phyloP scores from a whole-genome alignment of 2,329 filamentous ascomycete species.

The Fusarium newnesense region DNA sequence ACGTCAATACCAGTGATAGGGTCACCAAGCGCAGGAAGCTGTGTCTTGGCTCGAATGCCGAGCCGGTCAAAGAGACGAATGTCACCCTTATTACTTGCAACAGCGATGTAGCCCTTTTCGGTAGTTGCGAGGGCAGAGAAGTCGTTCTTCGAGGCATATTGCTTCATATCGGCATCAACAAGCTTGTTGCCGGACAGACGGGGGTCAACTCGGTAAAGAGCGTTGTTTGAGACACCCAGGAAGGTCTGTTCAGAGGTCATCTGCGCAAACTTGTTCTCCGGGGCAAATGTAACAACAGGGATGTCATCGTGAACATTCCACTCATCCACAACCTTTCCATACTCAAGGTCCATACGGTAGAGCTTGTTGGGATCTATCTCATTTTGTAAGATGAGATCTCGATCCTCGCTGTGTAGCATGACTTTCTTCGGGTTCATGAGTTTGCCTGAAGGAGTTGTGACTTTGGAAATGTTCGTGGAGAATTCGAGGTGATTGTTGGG shows the following conservation, averaged over 20 bases:
- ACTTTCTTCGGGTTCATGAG: conserved; percentile 95
- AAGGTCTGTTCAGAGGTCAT: conserved; percentile 97
- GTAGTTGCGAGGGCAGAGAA: conserved; percentile 96
- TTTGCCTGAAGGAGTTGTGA: conserved; percentile 86
- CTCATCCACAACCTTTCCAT: conserved; percentile 97
- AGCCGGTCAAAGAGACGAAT: conserved; percentile 96
- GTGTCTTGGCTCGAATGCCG: conserved; percentile 96
- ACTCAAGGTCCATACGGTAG: conserved; percentile 97
- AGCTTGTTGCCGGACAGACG: conserved; percentile 91
- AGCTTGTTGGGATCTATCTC: conserved; percentile 85
- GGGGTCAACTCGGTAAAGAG: conserved; percentile 92
- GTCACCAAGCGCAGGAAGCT: conserved; percentile 94
- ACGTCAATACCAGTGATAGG: conserved; percentile 95
- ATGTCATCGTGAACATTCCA: conserved; percentile 99
- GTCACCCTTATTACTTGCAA: conserved; percentile 97
- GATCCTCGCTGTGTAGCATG: conserved; percentile 92
- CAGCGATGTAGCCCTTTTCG: conserved; percentile 95
- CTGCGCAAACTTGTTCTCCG: conserved; percentile 97
- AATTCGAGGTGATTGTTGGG: conserved; percentile 93
- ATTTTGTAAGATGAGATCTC: conserved; percentile 90
- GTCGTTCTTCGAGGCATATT: conserved; percentile 96
- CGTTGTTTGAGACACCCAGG: conserved; percentile 90
- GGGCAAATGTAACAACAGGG: conserved; percentile 88
- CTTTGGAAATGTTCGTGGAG: conserved; percentile 95
- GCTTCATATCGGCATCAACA: conserved; percentile 91